A percentile compares a stretch with the other conserved stretches of the same genome.
phyloP scores from a whole-genome alignment of 1,139 yeast genomes.

The Yamadazyma atmosphaerica region DNA sequence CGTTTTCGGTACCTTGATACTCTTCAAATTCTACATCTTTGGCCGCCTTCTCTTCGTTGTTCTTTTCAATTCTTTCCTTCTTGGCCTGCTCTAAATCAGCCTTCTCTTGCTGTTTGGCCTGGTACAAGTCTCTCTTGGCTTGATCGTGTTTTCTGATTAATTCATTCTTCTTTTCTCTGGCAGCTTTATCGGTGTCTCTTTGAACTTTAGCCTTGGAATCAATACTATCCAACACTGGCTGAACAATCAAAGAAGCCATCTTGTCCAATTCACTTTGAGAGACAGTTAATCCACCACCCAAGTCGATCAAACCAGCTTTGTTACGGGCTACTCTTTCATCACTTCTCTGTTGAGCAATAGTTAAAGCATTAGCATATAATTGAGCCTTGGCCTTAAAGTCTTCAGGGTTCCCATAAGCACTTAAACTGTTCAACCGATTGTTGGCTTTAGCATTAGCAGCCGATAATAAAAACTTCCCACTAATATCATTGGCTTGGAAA shows the following conservation, averaged over 20 bases:
- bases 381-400: slow-evolving; percentile 46
- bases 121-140: slow-evolving; percentile 51
- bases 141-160: slow-evolving; percentile 37
- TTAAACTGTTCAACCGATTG: slow-evolving; percentile 44
- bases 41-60: slow-evolving; percentile 41
- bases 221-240: slow-evolving; percentile 83
- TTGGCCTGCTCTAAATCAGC: slow-evolving; percentile 41
- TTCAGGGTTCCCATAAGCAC: slow-evolving; percentile 28
- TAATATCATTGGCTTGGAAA: slow-evolving; percentile 44
- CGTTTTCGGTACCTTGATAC: slow-evolving; percentile 35
- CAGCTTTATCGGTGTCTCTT: slow-evolving; percentile 57
- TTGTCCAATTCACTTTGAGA: slow-evolving; percentile 73
- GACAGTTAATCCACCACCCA: slow-evolving; percentile 90
- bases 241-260: slow-evolving; percentile 79
- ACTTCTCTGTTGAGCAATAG: slow-evolving; percentile 69
- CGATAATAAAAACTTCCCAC: slow-evolving; percentile 57
- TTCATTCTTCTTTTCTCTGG: slow-evolving; percentile 33
- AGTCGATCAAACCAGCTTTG: slow-evolving; percentile 59
- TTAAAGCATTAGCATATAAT: slow-evolving; percentile 46
- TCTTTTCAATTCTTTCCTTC: slow-evolving; percentile 33
- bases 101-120: slow-evolving; percentile 49
- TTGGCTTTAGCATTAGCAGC: slow-evolving; percentile 64
- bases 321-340: slow-evolving; percentile 51
- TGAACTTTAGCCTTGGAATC: slow-evolving; percentile 69
- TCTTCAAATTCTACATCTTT: slow-evolving; percentile 38